Conservation (phyloP, 306 rosid genomes). For the Dryas drummondii region DNA sequence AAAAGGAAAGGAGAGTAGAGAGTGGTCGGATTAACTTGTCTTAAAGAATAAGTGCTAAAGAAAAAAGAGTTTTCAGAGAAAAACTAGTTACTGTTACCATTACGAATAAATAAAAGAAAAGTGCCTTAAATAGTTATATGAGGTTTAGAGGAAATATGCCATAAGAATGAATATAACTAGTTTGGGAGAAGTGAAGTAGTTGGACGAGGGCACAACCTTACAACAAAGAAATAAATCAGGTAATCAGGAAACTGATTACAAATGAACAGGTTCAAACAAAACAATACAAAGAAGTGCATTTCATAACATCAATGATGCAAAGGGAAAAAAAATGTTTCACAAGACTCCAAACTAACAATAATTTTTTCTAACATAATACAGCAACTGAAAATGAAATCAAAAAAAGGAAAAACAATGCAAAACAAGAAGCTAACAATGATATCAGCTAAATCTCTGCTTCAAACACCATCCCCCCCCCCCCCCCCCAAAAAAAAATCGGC, state of each 20-base stretch:
- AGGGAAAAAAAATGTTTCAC: neutral
- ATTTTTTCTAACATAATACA: neutral
- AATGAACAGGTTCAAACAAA: neutral
- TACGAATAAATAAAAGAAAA: too few species aligned
- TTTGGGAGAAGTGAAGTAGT: neutral
- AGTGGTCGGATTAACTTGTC: too few species aligned
- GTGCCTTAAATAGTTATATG: too few species aligned
- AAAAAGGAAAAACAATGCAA: neutral
- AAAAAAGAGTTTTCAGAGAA: too few species aligned
- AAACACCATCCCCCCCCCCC: neutral
- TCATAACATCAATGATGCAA: neutral
- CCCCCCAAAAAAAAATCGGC: neutral
- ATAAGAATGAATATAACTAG: neutral
- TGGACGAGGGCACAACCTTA: neutral
- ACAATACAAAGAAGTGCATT: neutral
- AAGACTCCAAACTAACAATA: neutral
- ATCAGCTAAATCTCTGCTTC: neutral
- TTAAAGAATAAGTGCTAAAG: too few species aligned
- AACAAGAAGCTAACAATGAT: neutral
- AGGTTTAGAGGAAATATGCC: neutral
- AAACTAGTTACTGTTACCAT: too few species aligned
- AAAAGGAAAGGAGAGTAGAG: too few species aligned
- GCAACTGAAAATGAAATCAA: neutral
- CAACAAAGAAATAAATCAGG: neutral
- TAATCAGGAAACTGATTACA: neutral